These are phyloP conservation scores for Leishmania martiniquensis DNA, from an alignment of 208 protist genomes.

Conservation along the genomic window DNA sequence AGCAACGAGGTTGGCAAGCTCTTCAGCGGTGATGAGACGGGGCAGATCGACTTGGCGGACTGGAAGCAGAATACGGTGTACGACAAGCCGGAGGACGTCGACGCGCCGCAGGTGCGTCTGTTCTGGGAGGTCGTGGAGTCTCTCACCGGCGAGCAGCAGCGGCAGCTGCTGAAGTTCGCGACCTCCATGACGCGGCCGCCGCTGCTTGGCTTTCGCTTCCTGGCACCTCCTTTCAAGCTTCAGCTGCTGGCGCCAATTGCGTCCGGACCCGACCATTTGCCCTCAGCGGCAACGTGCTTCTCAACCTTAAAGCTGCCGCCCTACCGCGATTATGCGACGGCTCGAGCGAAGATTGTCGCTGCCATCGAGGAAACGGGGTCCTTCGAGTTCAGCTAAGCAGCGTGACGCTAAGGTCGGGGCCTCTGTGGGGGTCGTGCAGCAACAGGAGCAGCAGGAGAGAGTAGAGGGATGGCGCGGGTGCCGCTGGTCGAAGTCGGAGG, in stretches of 20 bases:
- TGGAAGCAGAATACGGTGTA: constrained; percentile 88
- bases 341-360: constrained; percentile 86
- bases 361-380: constrained; percentile 86
- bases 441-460: background rate
- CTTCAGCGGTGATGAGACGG: constrained; percentile 76
- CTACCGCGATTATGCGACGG: constrained; percentile 61
- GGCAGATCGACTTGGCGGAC: constrained; percentile 88
- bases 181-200: constrained; percentile 88
- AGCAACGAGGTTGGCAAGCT: constrained; percentile 86
- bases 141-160: constrained; percentile 71
- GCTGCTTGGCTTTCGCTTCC: constrained; percentile 92
- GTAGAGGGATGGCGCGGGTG: background rate
- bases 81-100: constrained; percentile 59
- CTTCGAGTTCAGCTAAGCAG: constrained; percentile 83
- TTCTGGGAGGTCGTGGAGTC: constrained; percentile 93
- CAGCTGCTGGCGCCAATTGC: constrained; percentile 50
- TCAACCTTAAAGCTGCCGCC: constrained; percentile 93
- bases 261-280: constrained; percentile 62
- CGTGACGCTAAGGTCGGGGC: background rate
- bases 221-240: constrained; percentile 91
- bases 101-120: constrained; percentile 51
- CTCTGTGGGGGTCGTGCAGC: background rate
- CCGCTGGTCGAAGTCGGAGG: background rate
- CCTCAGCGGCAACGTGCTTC: constrained; percentile 93
- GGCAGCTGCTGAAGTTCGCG: constrained; percentile 87